Conservation (phyloP, 2,329 filamentous ascomycete species). For the Apiospora arundinis region DNA sequence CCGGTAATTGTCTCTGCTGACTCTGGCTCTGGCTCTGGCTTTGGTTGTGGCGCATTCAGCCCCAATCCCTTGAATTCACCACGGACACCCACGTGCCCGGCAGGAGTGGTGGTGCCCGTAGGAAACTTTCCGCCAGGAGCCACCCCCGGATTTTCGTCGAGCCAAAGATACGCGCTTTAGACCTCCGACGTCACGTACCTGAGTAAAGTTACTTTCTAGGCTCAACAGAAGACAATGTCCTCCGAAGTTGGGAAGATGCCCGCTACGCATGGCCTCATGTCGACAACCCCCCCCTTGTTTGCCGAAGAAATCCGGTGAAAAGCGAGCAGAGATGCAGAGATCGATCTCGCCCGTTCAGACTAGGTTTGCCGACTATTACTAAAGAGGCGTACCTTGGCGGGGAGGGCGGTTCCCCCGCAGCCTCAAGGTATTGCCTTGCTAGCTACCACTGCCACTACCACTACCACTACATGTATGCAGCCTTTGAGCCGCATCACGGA, state of each 20-base stretch:
- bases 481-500: slow-evolving; percentile 8
- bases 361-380: background rate
- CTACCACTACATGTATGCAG: background rate
- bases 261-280: background rate
- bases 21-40: background rate
- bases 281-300: background rate
- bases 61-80: background rate
- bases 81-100: background rate
- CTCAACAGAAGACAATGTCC: background rate
- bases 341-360: background rate
- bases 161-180: background rate
- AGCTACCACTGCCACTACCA: no score
- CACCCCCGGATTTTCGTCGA: background rate
- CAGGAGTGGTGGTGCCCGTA: background rate
- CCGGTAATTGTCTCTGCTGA: background rate
- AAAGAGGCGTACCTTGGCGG: slow-evolving; percentile 10
- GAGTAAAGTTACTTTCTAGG: background rate
- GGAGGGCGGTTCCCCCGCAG: background rate
- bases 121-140: background rate
- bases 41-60: background rate
- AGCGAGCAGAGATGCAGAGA: slow-evolving; percentile 11
- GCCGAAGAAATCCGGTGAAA: background rate
- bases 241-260: background rate
- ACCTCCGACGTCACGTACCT: background rate
- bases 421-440: background rate